Evolutionary conservation across 768 basidiomycete genomes (phyloP).

Genomic region (Podaxis sp.): DNA sequence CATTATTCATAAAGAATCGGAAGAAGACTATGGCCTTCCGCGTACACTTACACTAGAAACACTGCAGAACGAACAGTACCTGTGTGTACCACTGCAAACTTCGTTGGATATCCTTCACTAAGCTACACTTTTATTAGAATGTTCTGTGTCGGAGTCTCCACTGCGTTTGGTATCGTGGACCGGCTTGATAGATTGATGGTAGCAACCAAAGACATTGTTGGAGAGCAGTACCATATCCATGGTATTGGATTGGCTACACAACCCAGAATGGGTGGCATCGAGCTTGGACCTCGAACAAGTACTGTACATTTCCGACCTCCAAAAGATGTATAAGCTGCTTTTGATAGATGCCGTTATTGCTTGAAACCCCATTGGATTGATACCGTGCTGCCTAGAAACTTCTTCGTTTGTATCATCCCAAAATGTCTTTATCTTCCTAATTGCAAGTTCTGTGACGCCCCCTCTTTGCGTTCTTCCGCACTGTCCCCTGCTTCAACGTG

Average conservation of each 20-base stretch:
- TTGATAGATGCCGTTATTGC: neutral
- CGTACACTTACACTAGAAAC: slow-evolving; percentile 67
- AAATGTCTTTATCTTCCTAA: too few species aligned
- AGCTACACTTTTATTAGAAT: slow-evolving; percentile 32
- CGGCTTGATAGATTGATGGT: slow-evolving; percentile 76
- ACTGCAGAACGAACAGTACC: slow-evolving; percentile 71
- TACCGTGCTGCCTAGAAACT: neutral
- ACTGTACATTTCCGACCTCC: slow-evolving; percentile 1
- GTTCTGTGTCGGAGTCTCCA: slow-evolving; percentile 72
- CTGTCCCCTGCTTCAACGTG: too few species aligned
- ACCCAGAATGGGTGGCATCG: neutral
- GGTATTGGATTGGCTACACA: slow-evolving; percentile 42
- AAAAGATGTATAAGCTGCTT: neutral
- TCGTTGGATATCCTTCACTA: neutral
- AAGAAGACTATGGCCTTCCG: slow-evolving; percentile 74
- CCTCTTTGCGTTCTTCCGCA: too few species aligned
- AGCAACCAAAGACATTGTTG: slow-evolving; percentile 80
- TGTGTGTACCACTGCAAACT: slow-evolving; percentile 40
- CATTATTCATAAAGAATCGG: slow-evolving; percentile 64
- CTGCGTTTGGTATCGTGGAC: slow-evolving; percentile 62
- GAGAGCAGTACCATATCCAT: slow-evolving; percentile 83
- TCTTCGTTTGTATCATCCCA: too few species aligned
- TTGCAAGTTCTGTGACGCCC: too few species aligned
- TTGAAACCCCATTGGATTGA: neutral
- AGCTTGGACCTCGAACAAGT: neutral